Conservation (phyloP, 768 basidiomycete genomes). For the Hericium alpestre region DNA sequence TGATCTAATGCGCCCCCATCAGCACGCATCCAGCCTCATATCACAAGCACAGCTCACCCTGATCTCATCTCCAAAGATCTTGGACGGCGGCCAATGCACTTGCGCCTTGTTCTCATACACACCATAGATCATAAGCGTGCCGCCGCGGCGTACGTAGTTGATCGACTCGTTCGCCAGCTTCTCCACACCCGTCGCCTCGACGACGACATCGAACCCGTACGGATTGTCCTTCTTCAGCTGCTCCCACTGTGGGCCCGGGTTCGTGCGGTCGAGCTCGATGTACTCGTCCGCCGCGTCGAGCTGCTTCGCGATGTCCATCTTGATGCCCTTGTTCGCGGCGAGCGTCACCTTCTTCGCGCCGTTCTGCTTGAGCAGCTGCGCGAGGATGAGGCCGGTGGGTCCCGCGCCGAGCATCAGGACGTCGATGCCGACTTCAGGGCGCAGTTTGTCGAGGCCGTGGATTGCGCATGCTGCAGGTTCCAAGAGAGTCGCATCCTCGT, state of each 20-base stretch:
- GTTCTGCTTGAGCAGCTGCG: conserved; percentile 80
- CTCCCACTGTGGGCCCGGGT: conserved; percentile 71
- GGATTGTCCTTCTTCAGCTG: conserved; percentile 72
- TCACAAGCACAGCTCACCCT: conserved; percentile 22
- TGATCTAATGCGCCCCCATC: conserved; percentile 40
- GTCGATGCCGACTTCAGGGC: conserved; percentile 60
- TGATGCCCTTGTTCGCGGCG: conserved; percentile 83
- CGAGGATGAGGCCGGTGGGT: conserved; percentile 83
- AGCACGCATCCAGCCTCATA: background rate
- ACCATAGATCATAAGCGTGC: conserved; percentile 81
- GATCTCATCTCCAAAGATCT: conserved; percentile 70
- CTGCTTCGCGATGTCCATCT: conserved; percentile 77
- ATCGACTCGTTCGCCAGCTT: conserved; percentile 81
- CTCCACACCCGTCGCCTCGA: conserved; percentile 76
- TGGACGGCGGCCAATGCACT: conserved; percentile 79
- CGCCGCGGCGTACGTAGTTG: conserved; percentile 80
- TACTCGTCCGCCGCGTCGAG: conserved; percentile 78
- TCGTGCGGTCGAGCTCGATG: conserved; percentile 68
- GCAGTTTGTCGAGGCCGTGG: conserved; percentile 86
- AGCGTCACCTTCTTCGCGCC: conserved; percentile 75
- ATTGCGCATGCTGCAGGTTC: conserved; percentile 89
- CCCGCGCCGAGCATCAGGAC: conserved; percentile 85
- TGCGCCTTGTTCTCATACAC: conserved; percentile 81
- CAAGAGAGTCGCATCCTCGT: conserved; percentile 79
- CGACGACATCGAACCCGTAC: conserved; percentile 84